Evolutionary conservation across 1,284 basidiomycete species (phyloP), one percentile per base, ranked within the genome.

Genomic region (Termitomyces sp.): DNA sequence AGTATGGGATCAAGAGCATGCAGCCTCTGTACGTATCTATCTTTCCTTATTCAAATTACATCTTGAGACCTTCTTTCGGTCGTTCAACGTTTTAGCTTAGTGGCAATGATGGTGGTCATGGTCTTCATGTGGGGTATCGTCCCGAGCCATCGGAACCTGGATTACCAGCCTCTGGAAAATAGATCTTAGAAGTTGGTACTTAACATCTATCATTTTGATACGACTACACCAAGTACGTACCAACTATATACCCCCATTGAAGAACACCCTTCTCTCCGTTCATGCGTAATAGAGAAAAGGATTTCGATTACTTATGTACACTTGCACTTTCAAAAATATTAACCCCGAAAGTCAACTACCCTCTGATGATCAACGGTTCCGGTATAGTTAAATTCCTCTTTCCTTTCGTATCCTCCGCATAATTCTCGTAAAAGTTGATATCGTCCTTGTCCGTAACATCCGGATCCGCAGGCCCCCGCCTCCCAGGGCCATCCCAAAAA

Each of bases 401-500:
- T 28, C 86, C 87, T 65, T 80, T 82, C 52, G 88, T 91, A 64
- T 90, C 88, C 71, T 91, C 88, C 17, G 88, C 88, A 65, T 88
- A 90, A 65, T 91, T 91, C 74, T 92, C 89, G 62, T 91, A 92
- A 65, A 90, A 91, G 65, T 90, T 90, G 57, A 80, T 82, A 62
- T 81, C 81, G 59, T 88, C 52, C 45, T 53, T 58, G 30, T 55
- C 55, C 34, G 42, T 50, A 33, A 63, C 66, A 30, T 73, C 74
- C 12, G 69, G 68, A 31, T 70, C 72, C 15, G 68, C 78, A n/a
- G 78, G 75, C 5, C 75, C 78, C 15, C 69, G 68, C 50, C 85
- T 71, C 2, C 87, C 88, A 3, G 88, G 88, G 0, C 89, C 89
- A 61, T 90, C 88, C 92, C 92, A 96, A 73, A 96, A 96, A 69